Conservation (phyloP, 352 stramenopile genomes). For the Halophytophthora batemanensis region DNA sequence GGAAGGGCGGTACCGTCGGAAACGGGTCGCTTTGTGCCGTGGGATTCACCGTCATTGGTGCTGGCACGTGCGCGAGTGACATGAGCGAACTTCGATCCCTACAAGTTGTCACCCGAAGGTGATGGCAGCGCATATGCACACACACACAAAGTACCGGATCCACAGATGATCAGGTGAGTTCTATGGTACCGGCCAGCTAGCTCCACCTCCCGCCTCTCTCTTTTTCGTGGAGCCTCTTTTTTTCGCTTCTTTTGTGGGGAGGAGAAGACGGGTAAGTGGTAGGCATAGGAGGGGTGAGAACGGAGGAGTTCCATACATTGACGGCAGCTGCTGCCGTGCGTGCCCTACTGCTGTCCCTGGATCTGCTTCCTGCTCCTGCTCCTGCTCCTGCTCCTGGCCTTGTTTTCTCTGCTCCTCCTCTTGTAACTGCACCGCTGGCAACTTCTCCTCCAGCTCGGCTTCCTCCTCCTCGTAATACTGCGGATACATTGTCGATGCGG, state of each 20-base stretch:
- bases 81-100: slow-evolving; percentile 1
- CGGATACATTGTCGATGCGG: not conserved
- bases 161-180: not conserved
- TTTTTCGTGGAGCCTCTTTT: no score
- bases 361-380: slow-evolving; percentile 3
- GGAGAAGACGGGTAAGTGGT: no score
- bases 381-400: slow-evolving; percentile 7
- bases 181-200: slow-evolving; percentile 3
- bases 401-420: slow-evolving; percentile 1
- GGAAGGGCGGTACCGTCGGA: no score
- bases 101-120: not conserved
- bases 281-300: not conserved
- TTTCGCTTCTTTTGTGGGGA: no score
- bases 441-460: slow-evolving; percentile 2
- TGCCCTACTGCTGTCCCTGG: slow-evolving; percentile 2
- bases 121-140: slow-evolving; percentile 2
- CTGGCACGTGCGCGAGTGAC: slow-evolving; percentile 1
- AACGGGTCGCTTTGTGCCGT: not conserved
- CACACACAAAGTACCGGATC: slow-evolving; percentile 7
- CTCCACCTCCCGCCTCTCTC: no score
- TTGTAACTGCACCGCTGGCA: not conserved
- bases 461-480: slow-evolving; percentile 1
- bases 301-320: slow-evolving; percentile 13
- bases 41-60: not conserved
- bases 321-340: slow-evolving; percentile 8